A percentile compares a stretch with the other conserved stretches of the same genome.
phyloP scores from a whole-genome alignment of 2,329 filamentous ascomycete genomes.

The Thermothelomyces thermophilus region DNA sequence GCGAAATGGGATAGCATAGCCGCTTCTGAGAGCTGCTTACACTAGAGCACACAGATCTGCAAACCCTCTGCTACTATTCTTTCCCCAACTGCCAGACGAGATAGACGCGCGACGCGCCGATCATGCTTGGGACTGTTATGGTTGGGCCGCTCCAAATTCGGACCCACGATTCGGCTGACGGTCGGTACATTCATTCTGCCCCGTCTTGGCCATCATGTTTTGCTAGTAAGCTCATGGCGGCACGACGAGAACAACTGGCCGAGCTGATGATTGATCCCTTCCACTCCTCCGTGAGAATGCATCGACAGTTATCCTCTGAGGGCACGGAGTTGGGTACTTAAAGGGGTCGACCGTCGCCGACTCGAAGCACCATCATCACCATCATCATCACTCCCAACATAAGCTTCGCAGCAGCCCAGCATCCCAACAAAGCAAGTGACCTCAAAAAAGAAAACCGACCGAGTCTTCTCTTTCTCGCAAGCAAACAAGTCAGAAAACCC shows the following conservation, averaged over 20 bases:
- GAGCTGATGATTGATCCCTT: conserved; percentile 1
- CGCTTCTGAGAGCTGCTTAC: background rate
- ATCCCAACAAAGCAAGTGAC: background rate
- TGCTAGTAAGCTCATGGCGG: background rate
- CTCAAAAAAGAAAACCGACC: too few species aligned
- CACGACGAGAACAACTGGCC: background rate
- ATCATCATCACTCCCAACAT: background rate
- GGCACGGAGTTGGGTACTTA: background rate
- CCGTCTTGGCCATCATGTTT: background rate
- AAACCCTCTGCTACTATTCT: background rate
- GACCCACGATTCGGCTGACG: background rate
- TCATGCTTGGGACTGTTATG: too few species aligned
- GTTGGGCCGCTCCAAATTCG: background rate
- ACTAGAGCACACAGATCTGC: background rate
- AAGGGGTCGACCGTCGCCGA: background rate
- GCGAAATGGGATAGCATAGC: too few species aligned
- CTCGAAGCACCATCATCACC: background rate
- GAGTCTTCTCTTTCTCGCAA: too few species aligned
- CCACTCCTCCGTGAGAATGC: background rate
- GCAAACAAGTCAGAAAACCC: too few species aligned
- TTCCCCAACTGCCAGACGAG: background rate
- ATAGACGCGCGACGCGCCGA: too few species aligned
- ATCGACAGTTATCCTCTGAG: background rate
- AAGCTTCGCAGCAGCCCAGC: background rate
- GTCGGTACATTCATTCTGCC: background rate